Evolutionary conservation across 202 grass and related monocot genomes (phyloP).

Genomic region (Hordeum pubiflorum): DNA sequence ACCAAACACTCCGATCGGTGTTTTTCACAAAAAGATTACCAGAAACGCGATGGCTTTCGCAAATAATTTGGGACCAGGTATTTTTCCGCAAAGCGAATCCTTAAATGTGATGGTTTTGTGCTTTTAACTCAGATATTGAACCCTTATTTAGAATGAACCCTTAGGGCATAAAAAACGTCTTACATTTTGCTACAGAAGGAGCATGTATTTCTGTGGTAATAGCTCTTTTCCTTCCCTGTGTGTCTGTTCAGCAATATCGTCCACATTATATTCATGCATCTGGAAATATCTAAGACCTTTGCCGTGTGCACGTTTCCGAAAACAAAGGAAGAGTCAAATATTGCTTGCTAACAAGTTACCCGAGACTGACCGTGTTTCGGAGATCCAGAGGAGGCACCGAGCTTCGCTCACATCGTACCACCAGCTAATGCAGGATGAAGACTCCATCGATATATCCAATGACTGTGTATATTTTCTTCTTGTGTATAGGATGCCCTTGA

Average conservation of each 20-base stretch:
- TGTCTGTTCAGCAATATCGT: neutral
- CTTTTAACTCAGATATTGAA: no score
- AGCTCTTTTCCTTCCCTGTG: neutral
- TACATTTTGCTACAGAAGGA: no score
- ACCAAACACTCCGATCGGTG: no score
- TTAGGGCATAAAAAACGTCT: no score
- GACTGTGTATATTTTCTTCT: neutral
- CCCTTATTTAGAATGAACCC: no score
- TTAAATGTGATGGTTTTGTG: no score
- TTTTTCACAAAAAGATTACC: no score
- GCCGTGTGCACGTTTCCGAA: neutral
- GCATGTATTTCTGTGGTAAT: neutral
- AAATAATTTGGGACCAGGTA: no score
- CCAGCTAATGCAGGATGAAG: neutral
- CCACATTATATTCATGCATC: neutral
- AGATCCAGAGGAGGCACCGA: neutral
- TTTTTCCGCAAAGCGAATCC: no score
- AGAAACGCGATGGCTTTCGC: no score
- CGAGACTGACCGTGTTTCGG: neutral
- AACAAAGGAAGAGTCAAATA: neutral
- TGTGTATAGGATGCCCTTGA: neutral
- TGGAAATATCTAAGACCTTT: neutral
- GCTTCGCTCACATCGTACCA: no score
- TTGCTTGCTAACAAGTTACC: neutral
- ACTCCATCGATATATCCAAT: no score